Evolutionary conservation across 441 rosid species (phyloP), one percentile per base, ranked within the genome.

Genomic region (Manihot esculenta): DNA sequence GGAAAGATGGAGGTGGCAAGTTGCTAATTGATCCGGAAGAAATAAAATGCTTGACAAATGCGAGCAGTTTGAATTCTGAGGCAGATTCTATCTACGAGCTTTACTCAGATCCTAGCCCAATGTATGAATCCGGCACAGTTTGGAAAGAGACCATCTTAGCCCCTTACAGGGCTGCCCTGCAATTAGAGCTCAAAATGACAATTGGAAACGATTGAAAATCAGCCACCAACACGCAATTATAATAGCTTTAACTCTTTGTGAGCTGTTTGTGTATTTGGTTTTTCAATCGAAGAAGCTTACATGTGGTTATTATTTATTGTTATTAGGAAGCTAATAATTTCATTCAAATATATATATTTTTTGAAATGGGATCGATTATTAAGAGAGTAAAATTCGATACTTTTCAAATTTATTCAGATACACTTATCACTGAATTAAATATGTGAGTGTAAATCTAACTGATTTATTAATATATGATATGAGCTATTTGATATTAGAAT

Each of bases 11-110:
- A 69, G 80, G 74, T 0, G 84, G 71, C 79, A 87, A 75, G 21
- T 80, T 90, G 35, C 85, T 94, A 54, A 80, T 88, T 38, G 49
- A 51, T 6, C 82, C 89, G 13, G 92, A 86, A 42, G 87, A 78
- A 3, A 65, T 82, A 45, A 81, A 85, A 2, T 89, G 91, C 75
- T 72, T 92, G 60, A 74, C 62, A 38, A 74, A 73, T 49, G 81
- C 83, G 24, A 70, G 84, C 53, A 79, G 56, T 9, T 72, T 92
- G 57, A 86, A 85, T 59, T 72, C 85, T 7, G 83, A 85, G 0
- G 97, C 97, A 1, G 89, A 86, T 1, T 87, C 93, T 18, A 56
- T 92, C 9, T 75, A 79, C 35, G 87, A 92, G 59, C 94, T 92
- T 59, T 85, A 89, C 73, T 3, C 74, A 1, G 84, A 86, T 21